Percentiles rank a stretch among this genome's conserved stretches.
Conservation (phyloP, 768 basidiomycete species). For the Hydnomerulius pinastri region DNA sequence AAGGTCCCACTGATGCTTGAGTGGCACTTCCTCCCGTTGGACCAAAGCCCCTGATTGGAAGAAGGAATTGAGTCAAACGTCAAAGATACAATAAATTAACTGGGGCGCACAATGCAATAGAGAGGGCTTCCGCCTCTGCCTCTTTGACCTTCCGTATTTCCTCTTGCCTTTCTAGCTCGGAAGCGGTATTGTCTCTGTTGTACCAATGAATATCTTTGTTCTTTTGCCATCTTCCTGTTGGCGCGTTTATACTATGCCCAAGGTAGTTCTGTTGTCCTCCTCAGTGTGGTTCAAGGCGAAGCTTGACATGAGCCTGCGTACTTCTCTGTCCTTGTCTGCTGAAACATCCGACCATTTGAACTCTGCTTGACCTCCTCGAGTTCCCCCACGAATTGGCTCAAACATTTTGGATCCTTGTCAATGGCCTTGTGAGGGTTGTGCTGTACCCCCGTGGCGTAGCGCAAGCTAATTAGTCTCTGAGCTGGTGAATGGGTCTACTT, state of each 20-base stretch:
- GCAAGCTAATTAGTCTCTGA: neutral
- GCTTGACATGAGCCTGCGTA: constrained; percentile 29
- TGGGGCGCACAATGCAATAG: constrained; percentile 70
- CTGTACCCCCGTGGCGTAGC: neutral
- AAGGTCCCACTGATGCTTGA: constrained; percentile 20
- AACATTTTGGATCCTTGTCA: constrained; percentile 52
- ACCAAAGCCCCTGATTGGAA: constrained; percentile 68
- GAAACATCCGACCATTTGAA: constrained; percentile 92
- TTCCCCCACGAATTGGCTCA: constrained; percentile 86
- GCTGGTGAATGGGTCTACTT: constrained; percentile 9
- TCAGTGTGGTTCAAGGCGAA: neutral
- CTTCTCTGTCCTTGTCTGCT: constrained; percentile 92
- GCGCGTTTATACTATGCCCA: constrained; percentile 93
- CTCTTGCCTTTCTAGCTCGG: constrained; percentile 54
- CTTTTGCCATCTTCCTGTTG: constrained; percentile 96
- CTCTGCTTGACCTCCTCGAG: constrained; percentile 86
- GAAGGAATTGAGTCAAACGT: neutral
- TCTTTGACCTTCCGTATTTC: constrained; percentile 86
- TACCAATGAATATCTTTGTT: constrained; percentile 99
- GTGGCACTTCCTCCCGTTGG: constrained; percentile 44
- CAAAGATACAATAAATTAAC: neutral
- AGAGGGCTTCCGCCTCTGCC: constrained; percentile 84
- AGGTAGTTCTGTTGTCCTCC: constrained; percentile 74
- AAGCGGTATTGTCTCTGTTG: constrained; percentile 54
- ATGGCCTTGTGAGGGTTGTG: neutral